Evolutionary conservation across 345 rosid genomes (phyloP).

Genomic region (Odontarrhena argentea): DNA sequence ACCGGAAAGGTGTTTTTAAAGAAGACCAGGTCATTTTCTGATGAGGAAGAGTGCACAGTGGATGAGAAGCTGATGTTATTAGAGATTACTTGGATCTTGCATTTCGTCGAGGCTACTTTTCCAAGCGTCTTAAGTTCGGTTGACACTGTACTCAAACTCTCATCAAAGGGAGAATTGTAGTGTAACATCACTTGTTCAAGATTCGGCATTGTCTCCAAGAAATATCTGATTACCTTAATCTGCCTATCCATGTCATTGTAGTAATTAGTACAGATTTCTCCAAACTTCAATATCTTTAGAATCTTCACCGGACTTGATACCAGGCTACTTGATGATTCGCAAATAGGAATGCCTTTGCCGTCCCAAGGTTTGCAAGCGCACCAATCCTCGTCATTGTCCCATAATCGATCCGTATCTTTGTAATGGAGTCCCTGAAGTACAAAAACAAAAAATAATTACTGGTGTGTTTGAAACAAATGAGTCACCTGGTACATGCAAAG

Average conservation of each 20-base stretch:
- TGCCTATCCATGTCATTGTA: background rate
- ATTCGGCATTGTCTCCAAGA: background rate
- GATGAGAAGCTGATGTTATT: background rate
- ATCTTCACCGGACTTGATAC: background rate
- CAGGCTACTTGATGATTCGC: background rate
- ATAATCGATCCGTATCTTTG: background rate
- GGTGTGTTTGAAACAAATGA: background rate
- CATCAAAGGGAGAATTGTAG: background rate
- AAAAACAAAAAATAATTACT: too few relatives aligned
- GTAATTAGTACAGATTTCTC: background rate
- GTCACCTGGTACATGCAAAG: too few relatives aligned
- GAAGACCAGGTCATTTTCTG: background rate
- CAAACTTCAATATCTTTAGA: background rate
- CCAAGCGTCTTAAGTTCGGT: background rate
- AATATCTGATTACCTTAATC: background rate
- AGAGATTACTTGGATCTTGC: constrained; percentile 8
- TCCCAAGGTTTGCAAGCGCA: background rate
- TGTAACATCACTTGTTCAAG: background rate
- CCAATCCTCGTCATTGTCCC: background rate
- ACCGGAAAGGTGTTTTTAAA: background rate
- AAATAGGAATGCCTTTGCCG: background rate
- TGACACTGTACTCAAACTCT: background rate
- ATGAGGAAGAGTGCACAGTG: background rate
- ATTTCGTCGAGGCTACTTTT: background rate
- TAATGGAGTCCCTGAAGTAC: background rate